phyloP scores from a whole-genome alignment of 202 grass and related monocot genomes.

The Zizania palustris region DNA sequence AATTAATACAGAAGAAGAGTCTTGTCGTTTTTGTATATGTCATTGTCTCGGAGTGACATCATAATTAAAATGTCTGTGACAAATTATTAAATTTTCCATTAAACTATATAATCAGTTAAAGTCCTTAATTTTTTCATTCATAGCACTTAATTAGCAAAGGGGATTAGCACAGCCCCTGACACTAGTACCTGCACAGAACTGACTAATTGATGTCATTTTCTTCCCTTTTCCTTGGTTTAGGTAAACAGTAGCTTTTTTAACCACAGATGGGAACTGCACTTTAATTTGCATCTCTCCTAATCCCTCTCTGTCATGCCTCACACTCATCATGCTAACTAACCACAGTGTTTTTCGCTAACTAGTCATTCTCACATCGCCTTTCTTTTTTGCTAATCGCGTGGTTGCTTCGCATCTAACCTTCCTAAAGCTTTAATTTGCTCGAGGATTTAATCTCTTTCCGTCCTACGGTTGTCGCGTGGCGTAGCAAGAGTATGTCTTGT shows the following conservation, averaged over 20 bases:
- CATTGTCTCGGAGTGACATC: too few species aligned
- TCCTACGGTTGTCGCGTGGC: too few species aligned
- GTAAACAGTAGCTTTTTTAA: slow-evolving; percentile 38
- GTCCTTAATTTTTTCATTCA: neutral
- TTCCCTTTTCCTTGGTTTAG: slow-evolving; percentile 35
- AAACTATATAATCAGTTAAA: neutral
- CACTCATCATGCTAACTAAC: slow-evolving; percentile 14
- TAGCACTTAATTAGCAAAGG: neutral
- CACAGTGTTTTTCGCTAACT: slow-evolving; percentile 44
- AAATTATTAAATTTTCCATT: too few species aligned
- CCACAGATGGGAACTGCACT: neutral
- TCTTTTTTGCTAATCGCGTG: slow-evolving; percentile 45
- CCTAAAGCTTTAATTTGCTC: slow-evolving; percentile 46
- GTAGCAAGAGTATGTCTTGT: too few species aligned
- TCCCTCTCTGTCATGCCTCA: slow-evolving; percentile 9
- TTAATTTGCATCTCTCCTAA: slow-evolving; percentile 14
- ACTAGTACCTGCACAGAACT: neutral
- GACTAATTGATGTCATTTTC: slow-evolving; percentile 41
- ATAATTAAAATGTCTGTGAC: too few species aligned
- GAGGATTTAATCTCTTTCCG: neutral
- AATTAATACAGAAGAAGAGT: neutral
- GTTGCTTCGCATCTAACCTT: slow-evolving; percentile 64
- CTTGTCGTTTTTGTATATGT: too few species aligned
- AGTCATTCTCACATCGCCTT: slow-evolving; percentile 52
- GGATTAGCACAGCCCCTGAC: neutral